These are phyloP conservation scores for Cardamine occulta DNA, from an alignment of 345 rosid species.

Conservation along the genomic window DNA sequence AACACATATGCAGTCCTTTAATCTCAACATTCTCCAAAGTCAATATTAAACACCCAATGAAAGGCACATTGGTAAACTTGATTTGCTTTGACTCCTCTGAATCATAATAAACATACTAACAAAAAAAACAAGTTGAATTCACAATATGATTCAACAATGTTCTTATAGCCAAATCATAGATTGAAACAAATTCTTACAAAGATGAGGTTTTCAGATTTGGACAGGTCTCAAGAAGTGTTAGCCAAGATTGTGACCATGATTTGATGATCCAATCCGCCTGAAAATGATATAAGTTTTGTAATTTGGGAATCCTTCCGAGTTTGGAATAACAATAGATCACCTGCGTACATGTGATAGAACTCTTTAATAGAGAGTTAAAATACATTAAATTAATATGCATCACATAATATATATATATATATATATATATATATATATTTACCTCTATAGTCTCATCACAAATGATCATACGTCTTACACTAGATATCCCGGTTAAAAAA, in stretches of 20 bases:
- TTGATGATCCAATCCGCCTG: not conserved
- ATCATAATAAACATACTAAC: too few relatives aligned
- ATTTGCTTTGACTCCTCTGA: too few relatives aligned
- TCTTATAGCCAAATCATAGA: not conserved
- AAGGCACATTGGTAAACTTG: not conserved
- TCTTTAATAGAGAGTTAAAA: not conserved
- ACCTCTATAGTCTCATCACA: constrained; percentile 14
- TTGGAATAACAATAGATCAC: not conserved
- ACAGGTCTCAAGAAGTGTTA: not conserved
- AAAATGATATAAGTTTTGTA: constrained; percentile 1
- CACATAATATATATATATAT: too few relatives aligned
- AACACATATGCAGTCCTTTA: too few relatives aligned
- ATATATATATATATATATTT: too few relatives aligned
- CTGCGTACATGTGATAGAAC: too few relatives aligned
- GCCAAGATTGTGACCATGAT: not conserved
- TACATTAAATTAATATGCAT: not conserved
- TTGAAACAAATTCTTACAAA: constrained; percentile 8
- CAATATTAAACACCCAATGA: too few relatives aligned
- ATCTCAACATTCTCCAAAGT: too few relatives aligned
- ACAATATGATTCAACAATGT: not conserved
- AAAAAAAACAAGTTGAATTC: not conserved
- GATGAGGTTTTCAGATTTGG: constrained; percentile 21
- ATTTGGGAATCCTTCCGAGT: not conserved
- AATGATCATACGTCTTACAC: constrained; percentile 25
- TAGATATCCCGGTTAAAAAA: not conserved